Evolutionary conservation across 176 grass and related monocot species (phyloP).

Genomic region (Aegilops longissima): DNA sequence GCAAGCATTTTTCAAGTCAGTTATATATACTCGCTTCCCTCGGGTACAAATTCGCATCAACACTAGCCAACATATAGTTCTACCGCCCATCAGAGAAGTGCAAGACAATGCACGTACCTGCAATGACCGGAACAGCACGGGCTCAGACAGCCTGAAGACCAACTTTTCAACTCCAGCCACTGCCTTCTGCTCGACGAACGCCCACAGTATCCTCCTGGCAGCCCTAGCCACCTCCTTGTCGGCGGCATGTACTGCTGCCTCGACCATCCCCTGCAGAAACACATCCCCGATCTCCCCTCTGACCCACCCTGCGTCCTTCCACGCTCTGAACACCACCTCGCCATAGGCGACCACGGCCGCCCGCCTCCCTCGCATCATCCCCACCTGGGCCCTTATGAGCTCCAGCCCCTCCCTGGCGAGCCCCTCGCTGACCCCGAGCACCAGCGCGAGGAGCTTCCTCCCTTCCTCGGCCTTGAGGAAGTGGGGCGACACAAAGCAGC

Average conservation of each 20-base stretch:
- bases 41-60: neutral
- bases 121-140: constrained; percentile 81
- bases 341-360: constrained; percentile 67
- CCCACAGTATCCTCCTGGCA: constrained; percentile 57
- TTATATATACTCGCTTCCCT: neutral
- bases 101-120: constrained; percentile 50
- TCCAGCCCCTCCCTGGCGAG: constrained; percentile 66
- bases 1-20: neutral
- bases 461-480: constrained; percentile 81
- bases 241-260: constrained; percentile 57
- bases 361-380: constrained; percentile 54
- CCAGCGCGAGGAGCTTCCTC: constrained; percentile 56
- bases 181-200: constrained; percentile 65
- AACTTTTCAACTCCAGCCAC: constrained; percentile 78
- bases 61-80: neutral
- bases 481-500: constrained; percentile 66
- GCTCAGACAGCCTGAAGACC: constrained; percentile 70
- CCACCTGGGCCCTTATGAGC: constrained; percentile 72
- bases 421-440: constrained; percentile 66
- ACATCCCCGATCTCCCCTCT: constrained; percentile 60
- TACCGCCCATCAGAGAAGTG: neutral
- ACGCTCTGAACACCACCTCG: constrained; percentile 83
- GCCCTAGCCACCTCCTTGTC: constrained; percentile 55
- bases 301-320: constrained; percentile 59
- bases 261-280: constrained; percentile 77